Evolutionary conservation across 768 basidiomycete genomes (phyloP), one percentile per base, ranked within the genome.

Genomic region (Leccinum sublutescens): DNA sequence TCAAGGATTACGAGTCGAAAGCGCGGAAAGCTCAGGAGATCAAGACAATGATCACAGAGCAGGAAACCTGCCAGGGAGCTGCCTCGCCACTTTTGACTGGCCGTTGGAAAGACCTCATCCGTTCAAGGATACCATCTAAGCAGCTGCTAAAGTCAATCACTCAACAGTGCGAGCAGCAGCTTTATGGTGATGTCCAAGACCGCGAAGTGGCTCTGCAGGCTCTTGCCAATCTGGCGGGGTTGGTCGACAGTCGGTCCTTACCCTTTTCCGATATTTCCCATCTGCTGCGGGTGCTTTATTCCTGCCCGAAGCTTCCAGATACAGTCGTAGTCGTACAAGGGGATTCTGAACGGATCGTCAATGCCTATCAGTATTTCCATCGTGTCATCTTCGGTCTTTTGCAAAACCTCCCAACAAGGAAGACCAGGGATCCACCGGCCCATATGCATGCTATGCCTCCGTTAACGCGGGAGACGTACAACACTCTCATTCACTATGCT

Each of bases 401-500:
- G 50, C 56, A 64, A 19, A 61, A 71, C 17, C 72, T 80, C 10
- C 73, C 68, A 3, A 67, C 62, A 14, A 64, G 60, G 53, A 69
- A 64, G 54, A 43, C 55, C 10, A 69, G 68, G 40, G 64, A 65
- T 43, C 57, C 65, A 60, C 61, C 61, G n/a, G 34, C 45, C 54
- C 52, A 48, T 10, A 9, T 10, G 48, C 36, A 50, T 17, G 57
- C 64, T 52, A 67, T 74, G 40, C 78, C 75, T 19, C 68, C 70
- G 0, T 66, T 84, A 7, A 73, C 77, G 45, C 58, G 77, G 10
- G 68, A 73, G 21, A 73, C 79, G 1, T 88, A 85, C 71, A 88
- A 89, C 67, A 66, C 83, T 1, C 79, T 93, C 27, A 64, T 92
- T 4, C 79, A 87, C 60, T 91, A 90, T 68, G 76, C 85, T 4